phyloP scores from a whole-genome alignment of 768 basidiomycete genomes.

The Lactifluus echinatus region DNA sequence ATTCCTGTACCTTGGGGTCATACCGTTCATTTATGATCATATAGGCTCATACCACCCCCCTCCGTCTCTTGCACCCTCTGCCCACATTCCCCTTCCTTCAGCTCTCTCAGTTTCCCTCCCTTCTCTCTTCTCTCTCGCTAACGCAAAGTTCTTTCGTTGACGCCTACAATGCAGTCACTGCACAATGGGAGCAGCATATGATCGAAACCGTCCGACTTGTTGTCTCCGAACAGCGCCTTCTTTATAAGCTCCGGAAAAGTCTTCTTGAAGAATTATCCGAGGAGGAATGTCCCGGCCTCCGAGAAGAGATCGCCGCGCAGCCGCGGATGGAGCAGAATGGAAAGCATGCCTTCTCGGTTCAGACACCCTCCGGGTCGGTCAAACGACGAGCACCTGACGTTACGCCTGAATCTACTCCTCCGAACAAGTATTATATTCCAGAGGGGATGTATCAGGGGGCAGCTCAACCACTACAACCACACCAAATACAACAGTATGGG shows the following conservation, averaged over 20 bases:
- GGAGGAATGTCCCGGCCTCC: constrained; percentile 47
- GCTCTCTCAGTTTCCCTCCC: constrained; percentile 41
- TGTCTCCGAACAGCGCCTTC: constrained; percentile 48
- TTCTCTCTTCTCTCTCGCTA: constrained; percentile 50
- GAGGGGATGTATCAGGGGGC: constrained; percentile 13
- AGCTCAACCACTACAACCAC: constrained; percentile 3
- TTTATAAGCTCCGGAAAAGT: constrained; percentile 53
- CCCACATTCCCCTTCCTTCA: constrained; percentile 60
- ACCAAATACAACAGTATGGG: constrained; percentile 10
- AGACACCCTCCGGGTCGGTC: constrained; percentile 12
- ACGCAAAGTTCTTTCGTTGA: constrained; percentile 48
- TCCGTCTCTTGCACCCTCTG: constrained; percentile 26
- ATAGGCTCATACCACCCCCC: constrained; percentile 21
- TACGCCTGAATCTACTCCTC: constrained; percentile 17
- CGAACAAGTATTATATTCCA: constrained; percentile 17
- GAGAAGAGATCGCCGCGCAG: constrained; percentile 48
- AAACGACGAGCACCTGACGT: constrained; percentile 18
- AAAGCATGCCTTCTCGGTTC: constrained; percentile 5
- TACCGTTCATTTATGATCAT: neutral
- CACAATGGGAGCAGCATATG: constrained; percentile 62
- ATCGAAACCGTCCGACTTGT: constrained; percentile 52
- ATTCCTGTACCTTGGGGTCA: neutral
- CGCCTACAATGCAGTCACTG: constrained; percentile 42
- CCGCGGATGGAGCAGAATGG: constrained; percentile 21
- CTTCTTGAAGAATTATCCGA: constrained; percentile 50